Base-by-base conservation (phyloP, 129 eudicot species). In the Scalesia atractyloides region DNA sequence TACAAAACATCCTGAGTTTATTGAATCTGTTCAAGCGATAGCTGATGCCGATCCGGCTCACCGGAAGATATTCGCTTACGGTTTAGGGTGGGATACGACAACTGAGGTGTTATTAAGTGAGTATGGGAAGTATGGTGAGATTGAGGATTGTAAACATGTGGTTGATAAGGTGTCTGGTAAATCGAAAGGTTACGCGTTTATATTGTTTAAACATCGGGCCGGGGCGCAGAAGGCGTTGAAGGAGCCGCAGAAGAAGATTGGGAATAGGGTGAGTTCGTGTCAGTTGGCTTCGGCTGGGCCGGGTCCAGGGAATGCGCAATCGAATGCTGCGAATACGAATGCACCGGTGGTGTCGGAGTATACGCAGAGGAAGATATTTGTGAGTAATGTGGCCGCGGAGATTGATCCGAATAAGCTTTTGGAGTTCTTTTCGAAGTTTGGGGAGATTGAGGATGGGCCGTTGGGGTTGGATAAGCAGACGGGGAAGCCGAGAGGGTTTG, bases 361-460 rank as follows among this genome's bases (percentile, higher is more conserved):
- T 20, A 93, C 98, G 0, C 97, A 85, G 70, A 84, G 99, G 86
- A 95, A 95, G 79, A 90, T 95, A 3, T 95, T 86, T 58, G 96
- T 95, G 10, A 91, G 97, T 59, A 95, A 95, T 53, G 99, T 95
- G 71, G 74, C 89, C 3, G 88, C 96, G 16, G 97, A 95, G 46
- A 78, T 95, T 11, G 99, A 95, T 15, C 86, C 88, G 0, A 72
- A 68, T 33, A 91, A 88, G 80, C 72, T 95, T 60, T 46, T 65
- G 18, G 96, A 86, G 52, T 95, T 56, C 68, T 95, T 90, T 65
- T 73, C 84, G 0, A 76, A 83, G 56, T 95, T 74, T 73, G 99
- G 99, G 69, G 99, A 95, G 73, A 82, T 95, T 73, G 99, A 95
- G 68, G 97, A 90, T n/a, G 99, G 99, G 62, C 99, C 99, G 0